Evolutionary conservation across 179 eudicot genomes (phyloP).

Genomic region (Actinidia arguta): DNA sequence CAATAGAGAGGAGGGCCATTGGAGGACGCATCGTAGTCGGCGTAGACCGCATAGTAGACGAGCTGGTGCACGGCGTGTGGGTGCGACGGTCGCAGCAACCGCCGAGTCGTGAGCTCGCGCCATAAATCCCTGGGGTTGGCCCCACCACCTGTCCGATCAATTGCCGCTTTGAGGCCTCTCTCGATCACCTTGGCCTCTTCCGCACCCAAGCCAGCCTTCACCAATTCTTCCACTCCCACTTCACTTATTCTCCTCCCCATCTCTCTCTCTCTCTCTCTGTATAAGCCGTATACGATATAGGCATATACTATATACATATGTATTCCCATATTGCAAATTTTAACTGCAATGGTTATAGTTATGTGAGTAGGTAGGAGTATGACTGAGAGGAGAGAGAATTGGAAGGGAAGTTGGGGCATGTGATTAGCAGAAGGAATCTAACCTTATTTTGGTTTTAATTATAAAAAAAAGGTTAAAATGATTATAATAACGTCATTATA

Average conservation of each 20-base stretch:
- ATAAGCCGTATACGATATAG: too few relatives aligned
- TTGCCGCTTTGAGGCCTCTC: slow-evolving; percentile 34
- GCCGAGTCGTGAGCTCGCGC: slow-evolving; percentile 68
- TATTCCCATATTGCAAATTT: too few relatives aligned
- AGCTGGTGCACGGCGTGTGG: slow-evolving; percentile 82
- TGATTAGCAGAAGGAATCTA: too few relatives aligned
- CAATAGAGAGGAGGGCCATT: slow-evolving; percentile 86
- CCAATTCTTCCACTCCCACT: slow-evolving; percentile 48
- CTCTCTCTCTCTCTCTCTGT: not conserved
- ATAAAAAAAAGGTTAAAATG: too few relatives aligned
- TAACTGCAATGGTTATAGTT: too few relatives aligned
- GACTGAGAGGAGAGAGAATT: not conserved
- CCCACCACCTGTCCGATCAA: slow-evolving; percentile 23
- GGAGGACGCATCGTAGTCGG: slow-evolving; percentile 55
- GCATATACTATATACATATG: too few relatives aligned
- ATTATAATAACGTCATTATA: too few relatives aligned
- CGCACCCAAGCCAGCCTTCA: slow-evolving; percentile 42
- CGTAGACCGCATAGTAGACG: slow-evolving; percentile 70
- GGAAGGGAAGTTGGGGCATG: not conserved
- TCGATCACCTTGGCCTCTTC: slow-evolving; percentile 46
- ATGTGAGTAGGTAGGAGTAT: not conserved
- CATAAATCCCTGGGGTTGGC: slow-evolving; percentile 49
- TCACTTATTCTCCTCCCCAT: slow-evolving; percentile 35
- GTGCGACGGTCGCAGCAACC: slow-evolving; percentile 61
- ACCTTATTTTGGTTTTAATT: too few relatives aligned